phyloP scores from a whole-genome alignment of 2,329 filamentous ascomycete species.

The Seiridium unicorne region DNA sequence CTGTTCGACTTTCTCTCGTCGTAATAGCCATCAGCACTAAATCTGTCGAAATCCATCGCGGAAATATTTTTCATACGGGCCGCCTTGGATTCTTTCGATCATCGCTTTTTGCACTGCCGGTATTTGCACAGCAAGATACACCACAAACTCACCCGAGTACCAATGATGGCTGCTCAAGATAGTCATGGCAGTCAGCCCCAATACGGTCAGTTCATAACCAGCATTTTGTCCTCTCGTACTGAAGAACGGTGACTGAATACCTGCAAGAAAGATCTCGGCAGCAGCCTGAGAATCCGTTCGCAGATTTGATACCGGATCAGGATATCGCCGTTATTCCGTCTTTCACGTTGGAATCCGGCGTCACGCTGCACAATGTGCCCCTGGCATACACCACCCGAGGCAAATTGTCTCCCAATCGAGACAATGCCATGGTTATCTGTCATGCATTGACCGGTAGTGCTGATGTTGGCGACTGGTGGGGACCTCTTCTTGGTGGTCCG shows the following conservation, averaged over 20 bases:
- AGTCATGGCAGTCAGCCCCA: slow-evolving; percentile 18
- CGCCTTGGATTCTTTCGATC: no score
- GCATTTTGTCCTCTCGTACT: not conserved
- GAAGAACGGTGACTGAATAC: slow-evolving; percentile 59
- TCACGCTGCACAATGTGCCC: slow-evolving; percentile 73
- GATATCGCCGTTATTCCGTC: slow-evolving; percentile 81
- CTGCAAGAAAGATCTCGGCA: slow-evolving; percentile 61
- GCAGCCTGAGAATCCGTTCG: slow-evolving; percentile 91
- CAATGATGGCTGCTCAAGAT: slow-evolving; percentile 22
- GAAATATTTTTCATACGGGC: no score
- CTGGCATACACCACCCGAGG: slow-evolving; percentile 68
- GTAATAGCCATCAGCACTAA: no score
- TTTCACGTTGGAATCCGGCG: slow-evolving; percentile 92
- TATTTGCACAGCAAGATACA: not conserved
- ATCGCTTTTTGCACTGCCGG: no score
- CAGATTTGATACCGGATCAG: slow-evolving; percentile 83
- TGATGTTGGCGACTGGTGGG: slow-evolving; percentile 88
- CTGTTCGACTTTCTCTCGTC: no score
- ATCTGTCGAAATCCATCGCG: no score
- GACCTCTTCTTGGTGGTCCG: slow-evolving; percentile 73
- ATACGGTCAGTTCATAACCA: slow-evolving; percentile 30
- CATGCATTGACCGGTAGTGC: slow-evolving; percentile 84
- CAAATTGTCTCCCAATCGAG: slow-evolving; percentile 53
- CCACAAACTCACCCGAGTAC: not conserved
- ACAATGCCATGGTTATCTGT: slow-evolving; percentile 75